phyloP scores from a whole-genome alignment of 331 rosid species.

The Malus hybrid region DNA sequence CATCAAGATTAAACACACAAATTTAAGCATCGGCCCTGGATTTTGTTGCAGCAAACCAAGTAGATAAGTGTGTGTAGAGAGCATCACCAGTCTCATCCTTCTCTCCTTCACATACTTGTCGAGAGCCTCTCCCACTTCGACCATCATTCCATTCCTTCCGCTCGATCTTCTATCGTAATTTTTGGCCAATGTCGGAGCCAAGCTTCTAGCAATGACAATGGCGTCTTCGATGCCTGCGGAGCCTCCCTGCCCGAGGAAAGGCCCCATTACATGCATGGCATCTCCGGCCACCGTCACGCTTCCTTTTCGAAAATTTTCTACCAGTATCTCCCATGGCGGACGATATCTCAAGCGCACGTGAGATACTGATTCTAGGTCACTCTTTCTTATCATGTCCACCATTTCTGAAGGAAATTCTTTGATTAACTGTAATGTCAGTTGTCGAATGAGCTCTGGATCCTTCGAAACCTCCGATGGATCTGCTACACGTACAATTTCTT shows the following conservation, averaged over 20 bases:
- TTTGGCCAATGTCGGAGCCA: constrained; percentile 3
- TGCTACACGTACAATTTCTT: background rate
- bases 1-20: constrained; percentile 1
- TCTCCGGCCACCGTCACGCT: constrained; percentile 49
- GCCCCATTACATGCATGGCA: constrained; percentile 58
- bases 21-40: background rate
- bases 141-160: background rate
- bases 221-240: constrained; percentile 54
- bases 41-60: background rate
- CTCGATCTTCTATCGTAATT: background rate
- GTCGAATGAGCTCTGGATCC: background rate
- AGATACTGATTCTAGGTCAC: no score
- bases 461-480: constrained; percentile 23
- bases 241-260: constrained; percentile 63
- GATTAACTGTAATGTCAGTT: no score
- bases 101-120: constrained; percentile 25
- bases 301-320: constrained; percentile 14
- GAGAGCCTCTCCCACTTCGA: constrained; percentile 14
- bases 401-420: no score
- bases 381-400: no score
- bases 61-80: constrained; percentile 18
- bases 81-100: constrained; percentile 17
- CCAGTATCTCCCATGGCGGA: no score
- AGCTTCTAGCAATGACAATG: constrained; percentile 38
- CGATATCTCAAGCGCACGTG: no score